A percentile compares a stretch with the other conserved stretches of the same genome.
Conservation (phyloP, 441 rosid species). For the Populus trichocarpa region DNA sequence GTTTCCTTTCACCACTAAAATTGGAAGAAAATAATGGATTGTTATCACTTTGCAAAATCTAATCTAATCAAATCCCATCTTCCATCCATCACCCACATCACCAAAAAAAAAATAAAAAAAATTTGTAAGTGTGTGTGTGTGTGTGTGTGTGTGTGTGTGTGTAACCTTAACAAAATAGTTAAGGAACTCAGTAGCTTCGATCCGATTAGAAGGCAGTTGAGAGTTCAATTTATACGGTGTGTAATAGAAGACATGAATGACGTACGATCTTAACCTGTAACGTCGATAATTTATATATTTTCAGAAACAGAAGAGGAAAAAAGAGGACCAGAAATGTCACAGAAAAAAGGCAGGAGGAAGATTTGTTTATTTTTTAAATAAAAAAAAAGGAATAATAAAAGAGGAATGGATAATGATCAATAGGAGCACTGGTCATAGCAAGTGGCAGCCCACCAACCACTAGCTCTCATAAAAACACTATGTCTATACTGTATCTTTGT, state of each 20-base stretch:
- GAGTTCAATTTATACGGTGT: too few relatives aligned
- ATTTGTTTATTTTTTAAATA: background rate
- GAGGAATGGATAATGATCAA: constrained; percentile 11
- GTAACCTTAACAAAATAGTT: too few relatives aligned
- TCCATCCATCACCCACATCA: background rate
- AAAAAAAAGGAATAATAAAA: constrained; percentile 13
- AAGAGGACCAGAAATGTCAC: background rate
- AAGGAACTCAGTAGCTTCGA: too few relatives aligned
- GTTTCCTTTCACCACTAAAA: background rate
- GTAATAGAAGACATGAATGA: background rate
- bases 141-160: too few relatives aligned
- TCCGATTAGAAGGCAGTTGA: too few relatives aligned
- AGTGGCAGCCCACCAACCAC: constrained; percentile 14
- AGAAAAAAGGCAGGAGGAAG: background rate
- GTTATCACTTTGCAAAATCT: background rate
- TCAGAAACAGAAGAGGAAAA: background rate
- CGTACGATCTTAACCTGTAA: background rate
- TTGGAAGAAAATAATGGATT: background rate
- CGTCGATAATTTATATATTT: background rate
- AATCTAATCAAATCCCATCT: background rate
- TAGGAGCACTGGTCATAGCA: constrained; percentile 1
- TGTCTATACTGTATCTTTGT: constrained; percentile 10
- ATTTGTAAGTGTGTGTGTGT: too few relatives aligned
- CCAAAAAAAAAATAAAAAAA: too few relatives aligned
- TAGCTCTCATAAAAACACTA: background rate